Evolutionary conservation across 208 protist genomes (phyloP).

Genomic region (Acanthamoeba healyi): DNA sequence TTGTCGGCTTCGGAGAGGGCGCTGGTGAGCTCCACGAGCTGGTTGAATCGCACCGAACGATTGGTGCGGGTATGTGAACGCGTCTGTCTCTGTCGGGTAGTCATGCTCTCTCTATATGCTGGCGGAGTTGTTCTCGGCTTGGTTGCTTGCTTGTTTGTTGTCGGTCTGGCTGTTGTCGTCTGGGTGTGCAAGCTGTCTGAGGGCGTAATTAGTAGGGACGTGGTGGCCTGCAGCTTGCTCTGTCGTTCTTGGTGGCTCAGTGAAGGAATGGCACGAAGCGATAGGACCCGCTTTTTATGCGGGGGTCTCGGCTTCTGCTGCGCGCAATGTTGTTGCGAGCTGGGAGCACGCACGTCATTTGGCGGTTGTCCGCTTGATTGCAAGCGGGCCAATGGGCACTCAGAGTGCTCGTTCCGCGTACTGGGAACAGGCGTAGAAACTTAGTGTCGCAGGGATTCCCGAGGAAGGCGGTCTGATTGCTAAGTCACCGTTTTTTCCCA

Average conservation of each 20-base stretch:
- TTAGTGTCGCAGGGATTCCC: conserved; percentile 9
- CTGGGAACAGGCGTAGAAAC: conserved; percentile 1
- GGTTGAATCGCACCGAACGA: conserved; percentile 37
- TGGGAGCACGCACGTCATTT: neutral
- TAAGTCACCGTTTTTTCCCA: conserved; percentile 57
- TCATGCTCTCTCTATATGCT: neutral
- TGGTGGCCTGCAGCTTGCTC: neutral
- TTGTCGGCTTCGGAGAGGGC: conserved; percentile 54
- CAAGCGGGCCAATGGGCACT: conserved; percentile 15
- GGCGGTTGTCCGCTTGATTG: neutral
- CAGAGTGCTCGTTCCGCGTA: neutral
- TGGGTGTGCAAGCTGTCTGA: neutral
- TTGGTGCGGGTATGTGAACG: conserved; percentile 48
- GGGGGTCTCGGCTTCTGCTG: neutral
- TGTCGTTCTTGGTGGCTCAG: neutral
- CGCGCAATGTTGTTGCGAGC: neutral
- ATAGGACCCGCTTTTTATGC: neutral
- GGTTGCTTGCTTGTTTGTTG: neutral
- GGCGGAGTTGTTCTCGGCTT: neutral
- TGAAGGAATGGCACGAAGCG: neutral
- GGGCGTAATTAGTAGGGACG: neutral
- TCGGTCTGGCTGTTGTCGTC: neutral
- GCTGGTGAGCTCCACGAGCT: conserved; percentile 34
- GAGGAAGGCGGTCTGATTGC: conserved; percentile 46
- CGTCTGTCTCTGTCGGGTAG: neutral